These are phyloP conservation scores for Tremella mesenterica DNA, from an alignment of 768 basidiomycete genomes.

Conservation along the genomic window DNA sequence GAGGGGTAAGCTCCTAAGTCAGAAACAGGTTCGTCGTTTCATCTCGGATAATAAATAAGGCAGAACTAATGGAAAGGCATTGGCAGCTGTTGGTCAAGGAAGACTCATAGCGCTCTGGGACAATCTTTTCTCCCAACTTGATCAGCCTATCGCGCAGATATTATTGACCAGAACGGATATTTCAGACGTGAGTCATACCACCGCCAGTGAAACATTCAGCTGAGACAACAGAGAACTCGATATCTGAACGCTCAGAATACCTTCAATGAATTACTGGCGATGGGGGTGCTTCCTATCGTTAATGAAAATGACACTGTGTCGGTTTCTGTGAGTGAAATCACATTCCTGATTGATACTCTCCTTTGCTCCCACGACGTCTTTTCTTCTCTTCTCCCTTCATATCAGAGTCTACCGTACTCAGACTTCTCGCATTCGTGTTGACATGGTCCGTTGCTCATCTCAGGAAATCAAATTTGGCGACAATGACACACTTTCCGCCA, in stretches of 20 bases:
- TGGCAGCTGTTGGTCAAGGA: conserved; percentile 95
- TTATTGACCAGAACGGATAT: conserved; percentile 91
- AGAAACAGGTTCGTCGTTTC: conserved; percentile 68
- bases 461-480: conserved; percentile 99
- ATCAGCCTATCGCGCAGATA: conserved; percentile 91
- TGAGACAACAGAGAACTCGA: conserved; percentile 62
- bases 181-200: conserved; percentile 61
- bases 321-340: conserved; percentile 69
- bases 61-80: conserved; percentile 53
- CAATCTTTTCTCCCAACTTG: conserved; percentile 85
- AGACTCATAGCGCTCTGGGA: conserved; percentile 94
- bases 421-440: background rate
- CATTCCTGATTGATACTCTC: no score
- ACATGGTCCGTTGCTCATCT: background rate
- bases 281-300: conserved; percentile 96
- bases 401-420: background rate
- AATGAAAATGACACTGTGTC: conserved; percentile 99
- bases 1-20: conserved; percentile 71
- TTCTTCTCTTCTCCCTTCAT: background rate
- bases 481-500: conserved; percentile 95
- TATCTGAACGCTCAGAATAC: conserved; percentile 97
- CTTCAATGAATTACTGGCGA: conserved; percentile 74
- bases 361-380: no score
- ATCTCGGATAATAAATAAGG: background rate
- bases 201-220: background rate